Conservation (phyloP, 768 basidiomycete genomes). For the Coprinopsis cinerea region DNA sequence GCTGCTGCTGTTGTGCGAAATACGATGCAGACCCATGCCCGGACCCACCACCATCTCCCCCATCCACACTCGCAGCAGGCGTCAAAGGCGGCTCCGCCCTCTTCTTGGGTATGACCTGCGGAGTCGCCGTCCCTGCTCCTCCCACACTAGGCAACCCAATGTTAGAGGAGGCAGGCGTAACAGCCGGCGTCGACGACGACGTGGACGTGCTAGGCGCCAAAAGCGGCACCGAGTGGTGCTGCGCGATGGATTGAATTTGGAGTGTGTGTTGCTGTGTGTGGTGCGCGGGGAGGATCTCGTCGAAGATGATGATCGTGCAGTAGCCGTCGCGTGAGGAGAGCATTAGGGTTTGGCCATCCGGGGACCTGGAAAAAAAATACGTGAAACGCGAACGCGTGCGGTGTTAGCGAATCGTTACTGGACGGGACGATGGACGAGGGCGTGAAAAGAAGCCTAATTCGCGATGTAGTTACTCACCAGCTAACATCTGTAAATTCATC, state of each 20-base stretch:
- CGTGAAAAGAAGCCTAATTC: too few relatives aligned
- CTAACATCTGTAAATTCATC: constrained; percentile 96
- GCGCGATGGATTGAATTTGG: constrained; percentile 87
- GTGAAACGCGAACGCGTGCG: too few relatives aligned
- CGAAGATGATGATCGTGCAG: constrained; percentile 91
- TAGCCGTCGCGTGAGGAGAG: constrained; percentile 94
- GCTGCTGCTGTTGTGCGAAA: constrained; percentile 18
- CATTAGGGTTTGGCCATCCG: constrained; percentile 90
- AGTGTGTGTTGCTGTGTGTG: constrained; percentile 89
- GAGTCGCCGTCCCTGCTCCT: constrained; percentile 11
- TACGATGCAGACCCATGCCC: constrained; percentile 16
- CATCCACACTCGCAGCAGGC: constrained; percentile 44
- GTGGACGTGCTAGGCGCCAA: constrained; percentile 19
- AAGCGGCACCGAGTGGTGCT: constrained; percentile 69
- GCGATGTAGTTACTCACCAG: constrained; percentile 85
- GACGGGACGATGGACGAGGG: too few relatives aligned
- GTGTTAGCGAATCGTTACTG: too few relatives aligned
- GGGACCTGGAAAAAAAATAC: constrained; percentile 57
- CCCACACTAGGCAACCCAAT: constrained; percentile 23
- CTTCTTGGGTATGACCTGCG: constrained; percentile 27
- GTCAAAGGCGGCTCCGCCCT: constrained; percentile 41
- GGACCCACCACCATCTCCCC: constrained; percentile 23
- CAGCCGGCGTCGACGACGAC: constrained; percentile 25
- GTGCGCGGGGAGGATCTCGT: constrained; percentile 85
- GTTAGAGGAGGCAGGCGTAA: constrained; percentile 28